These are phyloP conservation scores for Eucalyptus regnans DNA, from an alignment of 345 rosid genomes.

Conservation along the genomic window DNA sequence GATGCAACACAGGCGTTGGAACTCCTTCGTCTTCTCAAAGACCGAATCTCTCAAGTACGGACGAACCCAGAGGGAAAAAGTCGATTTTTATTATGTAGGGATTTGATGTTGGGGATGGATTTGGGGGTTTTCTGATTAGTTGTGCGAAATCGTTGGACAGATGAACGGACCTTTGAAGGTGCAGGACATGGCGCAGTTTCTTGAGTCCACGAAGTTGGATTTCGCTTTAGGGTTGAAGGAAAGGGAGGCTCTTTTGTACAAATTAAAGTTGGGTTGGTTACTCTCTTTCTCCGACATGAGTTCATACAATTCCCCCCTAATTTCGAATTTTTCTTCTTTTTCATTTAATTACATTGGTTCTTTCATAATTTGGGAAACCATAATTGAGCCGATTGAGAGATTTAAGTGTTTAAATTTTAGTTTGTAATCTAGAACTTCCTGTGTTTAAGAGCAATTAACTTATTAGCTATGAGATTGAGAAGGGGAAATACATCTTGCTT, in stretches of 20 bases:
- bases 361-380: background rate
- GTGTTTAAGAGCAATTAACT: background rate
- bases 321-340: background rate
- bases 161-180: constrained; percentile 18
- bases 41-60: constrained; percentile 38
- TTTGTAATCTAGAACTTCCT: background rate
- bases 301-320: background rate
- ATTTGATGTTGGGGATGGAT: background rate
- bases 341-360: background rate
- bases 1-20: constrained; percentile 29
- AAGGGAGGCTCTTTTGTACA: constrained; percentile 34
- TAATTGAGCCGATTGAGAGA: background rate
- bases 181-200: constrained; percentile 27
- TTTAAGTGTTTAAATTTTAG: background rate
- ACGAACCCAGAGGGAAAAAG: background rate
- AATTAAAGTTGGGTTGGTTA: constrained; percentile 38
- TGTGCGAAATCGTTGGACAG: constrained; percentile 5
- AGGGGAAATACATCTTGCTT: background rate
- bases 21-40: constrained; percentile 26
- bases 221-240: constrained; percentile 20
- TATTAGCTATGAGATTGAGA: background rate
- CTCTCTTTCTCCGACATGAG: background rate
- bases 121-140: background rate
- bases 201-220: constrained; percentile 40
- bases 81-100: constrained; percentile 6